Evolutionary conservation across 345 rosid species (phyloP).

Genomic region (Gossypium ekmanianum): DNA sequence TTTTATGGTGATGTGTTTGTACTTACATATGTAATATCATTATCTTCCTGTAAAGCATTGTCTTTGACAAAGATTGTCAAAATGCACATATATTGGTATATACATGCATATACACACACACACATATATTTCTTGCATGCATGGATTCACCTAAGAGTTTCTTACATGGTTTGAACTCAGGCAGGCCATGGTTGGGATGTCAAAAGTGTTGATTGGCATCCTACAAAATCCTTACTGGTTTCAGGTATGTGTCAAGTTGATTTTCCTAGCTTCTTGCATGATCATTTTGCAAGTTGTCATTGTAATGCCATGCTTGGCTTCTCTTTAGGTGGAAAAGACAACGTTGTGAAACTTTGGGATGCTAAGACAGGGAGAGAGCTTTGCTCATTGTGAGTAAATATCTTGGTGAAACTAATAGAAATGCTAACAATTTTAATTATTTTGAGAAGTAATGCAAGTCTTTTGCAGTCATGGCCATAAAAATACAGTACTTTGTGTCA

Average conservation of each 20-base stretch:
- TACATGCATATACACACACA: too few species aligned
- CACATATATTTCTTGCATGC: neutral
- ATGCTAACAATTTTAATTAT: slow-evolving; percentile 3
- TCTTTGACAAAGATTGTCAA: neutral
- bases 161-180: slow-evolving; percentile 69
- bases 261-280: slow-evolving; percentile 10
- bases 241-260: slow-evolving; percentile 54
- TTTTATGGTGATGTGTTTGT: neutral
- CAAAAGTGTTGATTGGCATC: slow-evolving; percentile 99
- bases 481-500: slow-evolving; percentile 91
- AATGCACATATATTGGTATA: neutral
- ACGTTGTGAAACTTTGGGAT: slow-evolving; percentile 99
- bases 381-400: slow-evolving; percentile 72
- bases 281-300: slow-evolving; percentile 4
- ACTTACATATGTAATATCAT: neutral
- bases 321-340: slow-evolving; percentile 85
- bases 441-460: slow-evolving; percentile 23
- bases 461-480: slow-evolving; percentile 95
- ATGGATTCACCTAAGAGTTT: slow-evolving; percentile 46
- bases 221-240: slow-evolving; percentile 85
- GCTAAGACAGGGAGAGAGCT: slow-evolving; percentile 87
- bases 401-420: slow-evolving; percentile 12
- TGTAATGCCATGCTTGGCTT: slow-evolving; percentile 17
- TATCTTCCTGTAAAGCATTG: neutral
- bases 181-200: slow-evolving; percentile 99